A percentile compares a stretch with the other conserved stretches of the same genome.
These are phyloP conservation scores for Metarhizium humberi DNA, from an alignment of 2,329 filamentous ascomycete genomes.

Conservation along the genomic window DNA sequence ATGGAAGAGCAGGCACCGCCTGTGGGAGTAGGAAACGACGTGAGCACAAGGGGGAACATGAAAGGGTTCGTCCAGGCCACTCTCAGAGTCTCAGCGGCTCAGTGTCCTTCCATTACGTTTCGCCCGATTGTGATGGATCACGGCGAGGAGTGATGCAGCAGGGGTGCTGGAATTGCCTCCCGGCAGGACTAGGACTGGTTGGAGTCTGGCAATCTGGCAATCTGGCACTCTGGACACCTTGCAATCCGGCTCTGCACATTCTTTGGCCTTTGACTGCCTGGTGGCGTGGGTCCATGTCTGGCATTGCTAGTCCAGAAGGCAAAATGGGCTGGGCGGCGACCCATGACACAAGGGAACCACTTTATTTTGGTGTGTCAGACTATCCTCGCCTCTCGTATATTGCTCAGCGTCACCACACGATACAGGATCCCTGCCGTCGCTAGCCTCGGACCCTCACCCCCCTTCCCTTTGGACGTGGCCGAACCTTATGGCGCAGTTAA, in stretches of 20 bases:
- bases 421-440: slow-evolving; percentile 19
- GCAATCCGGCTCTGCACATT: neutral
- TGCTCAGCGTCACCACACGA: slow-evolving; percentile 35
- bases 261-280: slow-evolving; percentile 2
- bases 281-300: slow-evolving; percentile 10
- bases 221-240: neutral
- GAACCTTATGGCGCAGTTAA: slow-evolving; percentile 28
- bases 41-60: no score
- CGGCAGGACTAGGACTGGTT: neutral
- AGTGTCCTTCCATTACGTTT: neutral
- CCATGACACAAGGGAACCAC: slow-evolving; percentile 25
- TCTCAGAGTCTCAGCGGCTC: neutral
- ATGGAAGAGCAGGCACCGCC: no score
- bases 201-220: neutral
- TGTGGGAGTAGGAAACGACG: no score
- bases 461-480: slow-evolving; percentile 13
- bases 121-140: slow-evolving; percentile 5
- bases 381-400: slow-evolving; percentile 40
- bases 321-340: slow-evolving; percentile 13
- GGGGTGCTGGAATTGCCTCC: slow-evolving; percentile 2
- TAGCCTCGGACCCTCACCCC: slow-evolving; percentile 10
- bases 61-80: neutral
- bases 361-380: slow-evolving; percentile 42
- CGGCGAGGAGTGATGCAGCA: slow-evolving; percentile 1
- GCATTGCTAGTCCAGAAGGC: slow-evolving; percentile 19